Percentiles rank a stretch among this genome's conserved stretches.
These are phyloP conservation scores for Neurospora sp. DNA, from an alignment of 495 filamentous ascomycete species.

Conservation along the genomic window DNA sequence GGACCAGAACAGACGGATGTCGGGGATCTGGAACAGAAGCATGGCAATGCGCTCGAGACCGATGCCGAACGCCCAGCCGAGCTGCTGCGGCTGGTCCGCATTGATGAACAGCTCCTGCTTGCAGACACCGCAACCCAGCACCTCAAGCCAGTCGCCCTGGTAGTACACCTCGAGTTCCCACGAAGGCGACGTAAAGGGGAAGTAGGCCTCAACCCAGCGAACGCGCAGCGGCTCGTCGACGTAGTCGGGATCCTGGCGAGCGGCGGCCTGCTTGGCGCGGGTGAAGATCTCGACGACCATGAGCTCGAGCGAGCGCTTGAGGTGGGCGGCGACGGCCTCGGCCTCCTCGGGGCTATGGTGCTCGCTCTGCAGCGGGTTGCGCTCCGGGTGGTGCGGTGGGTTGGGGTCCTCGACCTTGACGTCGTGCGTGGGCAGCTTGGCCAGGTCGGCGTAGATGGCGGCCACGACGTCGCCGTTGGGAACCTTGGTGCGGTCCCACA, in stretches of 20 bases:
- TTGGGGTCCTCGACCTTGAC: constrained; percentile 77
- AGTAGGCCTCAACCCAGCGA: constrained; percentile 93
- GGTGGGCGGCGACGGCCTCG: constrained; percentile 71
- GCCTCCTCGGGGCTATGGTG: constrained; percentile 67
- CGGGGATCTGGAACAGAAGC: constrained; percentile 89
- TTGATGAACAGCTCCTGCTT: constrained; percentile 68
- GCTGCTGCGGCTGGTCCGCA: constrained; percentile 60
- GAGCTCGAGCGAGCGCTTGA: constrained; percentile 81
- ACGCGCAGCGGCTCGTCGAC: constrained; percentile 62
- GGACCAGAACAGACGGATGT: constrained; percentile 98
- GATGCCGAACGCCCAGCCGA: constrained; percentile 94
- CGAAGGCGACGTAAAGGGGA: constrained; percentile 89
- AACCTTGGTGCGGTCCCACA: constrained; percentile 67
- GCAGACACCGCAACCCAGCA: constrained; percentile 87
- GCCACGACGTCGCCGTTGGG: constrained; percentile 49
- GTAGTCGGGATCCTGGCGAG: constrained; percentile 34
- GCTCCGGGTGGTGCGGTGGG: constrained; percentile 63
- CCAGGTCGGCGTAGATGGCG: constrained; percentile 55
- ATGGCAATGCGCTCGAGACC: constrained; percentile 92
- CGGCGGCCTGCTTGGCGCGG: constrained; percentile 58
- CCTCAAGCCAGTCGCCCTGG: constrained; percentile 88
- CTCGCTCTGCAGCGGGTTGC: constrained; percentile 70
- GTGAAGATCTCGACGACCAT: constrained; percentile 86
- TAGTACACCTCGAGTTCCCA: constrained; percentile 97
- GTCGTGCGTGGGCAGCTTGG: constrained; percentile 56